Base-by-base conservation (phyloP, 2,329 filamentous ascomycete species). In the Stagonosporopsis chrysanthemi region DNA sequence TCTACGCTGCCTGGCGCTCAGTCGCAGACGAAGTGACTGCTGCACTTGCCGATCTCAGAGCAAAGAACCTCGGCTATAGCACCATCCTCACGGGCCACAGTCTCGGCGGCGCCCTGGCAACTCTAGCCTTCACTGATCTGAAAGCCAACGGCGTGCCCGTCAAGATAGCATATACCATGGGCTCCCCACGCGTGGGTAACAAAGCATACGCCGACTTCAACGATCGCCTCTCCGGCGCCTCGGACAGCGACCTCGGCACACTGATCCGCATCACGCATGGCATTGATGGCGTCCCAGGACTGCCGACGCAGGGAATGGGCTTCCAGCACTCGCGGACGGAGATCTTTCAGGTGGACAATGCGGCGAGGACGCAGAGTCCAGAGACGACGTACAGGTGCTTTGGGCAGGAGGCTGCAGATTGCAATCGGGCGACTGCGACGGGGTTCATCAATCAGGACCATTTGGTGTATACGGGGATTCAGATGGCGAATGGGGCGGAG, bases 261-360 rank as follows among this genome's bases (percentile, higher is more conserved):
- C 80, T 86, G 66, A 87, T 82, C 76, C 86, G 89, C 62, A 78
- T 90, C 54, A 90, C 89, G 1, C 88, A 91, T 74, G 72, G 72
- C 23, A 79, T 84, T 65, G 89, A 92, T 72, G 86, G 87, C 1
- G 83, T 91, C 1, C 86, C 89, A 0, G 82, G 85, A 26, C 79
- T 91, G 29, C 88, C 89, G 1, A 82, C 86, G 19, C 85, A 56
- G 54, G 54, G 82, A 38, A 73, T 87, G 56, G 83, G 83, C 42
- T 91, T 86, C 78, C 78, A 82, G 44, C 89, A 91, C 72, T 83
- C 85, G 11, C 84, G 80, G 19, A 87, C 88, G 1, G 89, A 91
- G 78, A 90, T 86, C 77, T 90, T 71, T 33, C 22, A 52, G 29
- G 14, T 52, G n/a, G 43, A 65, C 15, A 55, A 52, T 11, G 40